A percentile compares a stretch with the other conserved stretches of the same genome.
phyloP scores from a whole-genome alignment of 805 yeast genomes.

The Myxozyma geophila region DNA sequence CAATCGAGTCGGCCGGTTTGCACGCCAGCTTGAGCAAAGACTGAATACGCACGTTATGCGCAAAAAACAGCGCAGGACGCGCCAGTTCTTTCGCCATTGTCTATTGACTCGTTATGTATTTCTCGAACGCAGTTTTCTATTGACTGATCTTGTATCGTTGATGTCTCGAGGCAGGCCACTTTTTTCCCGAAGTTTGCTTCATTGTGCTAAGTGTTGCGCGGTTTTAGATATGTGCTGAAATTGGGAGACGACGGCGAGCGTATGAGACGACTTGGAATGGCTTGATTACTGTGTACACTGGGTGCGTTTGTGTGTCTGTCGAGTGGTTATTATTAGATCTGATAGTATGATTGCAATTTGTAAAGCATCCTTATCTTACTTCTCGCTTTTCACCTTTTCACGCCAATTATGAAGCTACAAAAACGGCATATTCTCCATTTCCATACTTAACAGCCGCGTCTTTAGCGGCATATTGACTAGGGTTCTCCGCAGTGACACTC shows the following conservation, averaged over 20 bases:
- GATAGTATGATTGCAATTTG: no score
- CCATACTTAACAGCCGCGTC: no score
- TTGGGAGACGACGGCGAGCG: background rate
- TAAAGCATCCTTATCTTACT: background rate
- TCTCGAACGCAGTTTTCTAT: background rate
- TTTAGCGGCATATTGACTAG: no score
- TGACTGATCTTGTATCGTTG: background rate
- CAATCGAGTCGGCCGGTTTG: background rate
- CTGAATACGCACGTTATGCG: constrained; percentile 23
- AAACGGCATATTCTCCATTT: no score
- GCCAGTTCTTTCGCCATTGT: constrained; percentile 25
- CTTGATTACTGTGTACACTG: background rate
- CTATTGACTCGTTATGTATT: background rate
- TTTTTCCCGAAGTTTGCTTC: background rate
- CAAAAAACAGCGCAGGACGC: constrained; percentile 29
- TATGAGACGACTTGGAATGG: background rate
- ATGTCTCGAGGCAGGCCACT: constrained; percentile 10
- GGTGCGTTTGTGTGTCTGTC: background rate
- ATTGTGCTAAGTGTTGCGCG: background rate
- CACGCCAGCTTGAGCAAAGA: background rate
- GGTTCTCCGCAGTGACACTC: no score
- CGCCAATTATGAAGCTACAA: no score
- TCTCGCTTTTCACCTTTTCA: no score
- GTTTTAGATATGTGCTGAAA: background rate
- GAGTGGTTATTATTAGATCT: no score